phyloP scores from a whole-genome alignment of 1,284 basidiomycete genomes.

The Heliocybe sulcata region DNA sequence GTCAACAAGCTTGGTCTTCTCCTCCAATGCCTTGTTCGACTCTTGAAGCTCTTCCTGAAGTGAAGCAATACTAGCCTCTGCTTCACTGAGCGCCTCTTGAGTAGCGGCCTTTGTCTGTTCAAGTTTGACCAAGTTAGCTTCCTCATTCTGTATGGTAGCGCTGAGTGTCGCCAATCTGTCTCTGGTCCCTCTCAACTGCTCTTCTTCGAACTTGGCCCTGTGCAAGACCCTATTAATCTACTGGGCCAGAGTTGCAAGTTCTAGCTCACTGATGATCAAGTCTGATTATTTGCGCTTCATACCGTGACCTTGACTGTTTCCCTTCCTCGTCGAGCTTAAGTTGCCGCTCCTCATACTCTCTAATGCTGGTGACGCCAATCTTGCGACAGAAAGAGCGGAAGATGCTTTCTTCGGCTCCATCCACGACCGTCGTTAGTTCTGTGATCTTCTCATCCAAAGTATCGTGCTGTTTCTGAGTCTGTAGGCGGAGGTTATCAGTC shows the following conservation, averaged over 20 bases:
- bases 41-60: slow-evolving; percentile 56
- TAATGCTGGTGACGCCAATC: slow-evolving; percentile 80
- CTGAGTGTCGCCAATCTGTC: slow-evolving; percentile 59
- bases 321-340: slow-evolving; percentile 84
- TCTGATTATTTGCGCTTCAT: slow-evolving; percentile 83
- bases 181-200: slow-evolving; percentile 58
- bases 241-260: neutral
- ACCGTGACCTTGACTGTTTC: slow-evolving; percentile 78
- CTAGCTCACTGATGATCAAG: slow-evolving; percentile 77
- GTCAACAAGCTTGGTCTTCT: slow-evolving; percentile 68
- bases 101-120: slow-evolving; percentile 52
- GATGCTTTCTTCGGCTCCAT: slow-evolving; percentile 76
- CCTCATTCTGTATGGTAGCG: slow-evolving; percentile 48
- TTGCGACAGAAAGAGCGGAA: slow-evolving; percentile 78
- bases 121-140: slow-evolving; percentile 47
- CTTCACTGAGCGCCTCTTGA: slow-evolving; percentile 57
- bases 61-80: slow-evolving; percentile 50
- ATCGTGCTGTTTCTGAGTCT: slow-evolving; percentile 50
- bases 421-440: slow-evolving; percentile 52
- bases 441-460: slow-evolving; percentile 49
- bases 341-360: slow-evolving; percentile 93
- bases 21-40: slow-evolving; percentile 60
- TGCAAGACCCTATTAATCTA: slow-evolving; percentile 3
- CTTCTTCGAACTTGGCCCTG: slow-evolving; percentile 75
- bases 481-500: neutral